A percentile compares a stretch with the other conserved stretches of the same genome.
Evolutionary conservation across 75 land plant species (phyloP).

Genomic region (Picea glauca): DNA sequence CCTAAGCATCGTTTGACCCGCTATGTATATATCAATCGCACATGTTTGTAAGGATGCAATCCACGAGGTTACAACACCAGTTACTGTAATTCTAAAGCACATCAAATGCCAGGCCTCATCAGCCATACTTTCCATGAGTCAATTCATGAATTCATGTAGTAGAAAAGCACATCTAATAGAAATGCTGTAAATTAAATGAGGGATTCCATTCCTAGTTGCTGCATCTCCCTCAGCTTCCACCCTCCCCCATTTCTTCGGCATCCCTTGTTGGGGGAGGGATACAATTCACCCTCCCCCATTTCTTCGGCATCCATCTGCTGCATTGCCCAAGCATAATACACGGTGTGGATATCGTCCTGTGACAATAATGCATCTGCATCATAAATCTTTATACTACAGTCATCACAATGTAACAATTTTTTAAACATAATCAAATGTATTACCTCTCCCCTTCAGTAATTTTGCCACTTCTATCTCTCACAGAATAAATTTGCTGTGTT

Average conservation of each 20-base stretch:
- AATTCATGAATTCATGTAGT: too few species aligned
- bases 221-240: conserved; percentile 93
- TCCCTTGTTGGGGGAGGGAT: too few species aligned
- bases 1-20: too few species aligned
- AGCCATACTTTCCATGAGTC: too few species aligned
- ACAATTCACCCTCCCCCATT: conserved; percentile 46
- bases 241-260: too few species aligned
- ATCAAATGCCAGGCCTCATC: too few species aligned
- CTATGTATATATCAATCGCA: too few species aligned
- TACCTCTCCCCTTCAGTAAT: conserved; percentile 83
- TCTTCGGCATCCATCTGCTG: conserved; percentile 74
- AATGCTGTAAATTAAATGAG: conserved; percentile 42
- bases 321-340: conserved; percentile 97
- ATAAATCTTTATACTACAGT: not conserved
- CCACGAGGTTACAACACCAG: too few species aligned
- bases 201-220: conserved; percentile 75
- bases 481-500: conserved; percentile 75
- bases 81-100: too few species aligned
- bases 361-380: conserved; percentile 2
- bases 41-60: too few species aligned
- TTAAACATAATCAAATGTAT: not conserved
- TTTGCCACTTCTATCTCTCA: conserved; percentile 68
- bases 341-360: conserved; percentile 91
- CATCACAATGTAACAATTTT: not conserved
- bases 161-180: too few species aligned